Conservation (phyloP, 805 yeast species). For the Barnettozyma siamensis region DNA sequence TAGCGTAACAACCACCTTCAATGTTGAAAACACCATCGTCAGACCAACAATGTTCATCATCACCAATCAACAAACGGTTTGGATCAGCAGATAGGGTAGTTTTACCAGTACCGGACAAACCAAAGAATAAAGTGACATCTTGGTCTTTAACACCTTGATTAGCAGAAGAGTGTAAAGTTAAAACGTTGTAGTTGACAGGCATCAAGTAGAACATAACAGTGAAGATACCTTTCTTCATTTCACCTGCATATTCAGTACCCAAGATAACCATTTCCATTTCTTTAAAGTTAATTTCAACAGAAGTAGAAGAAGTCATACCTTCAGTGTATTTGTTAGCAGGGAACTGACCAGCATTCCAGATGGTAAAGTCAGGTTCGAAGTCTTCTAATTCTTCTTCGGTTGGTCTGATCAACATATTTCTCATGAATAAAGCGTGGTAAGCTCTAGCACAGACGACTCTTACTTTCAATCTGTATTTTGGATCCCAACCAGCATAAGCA, state of each 20-base stretch:
- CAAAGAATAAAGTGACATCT: slow-evolving; percentile 94
- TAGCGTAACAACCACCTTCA: slow-evolving; percentile 99
- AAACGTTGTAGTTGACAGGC: slow-evolving; percentile 89
- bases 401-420: slow-evolving; percentile 96
- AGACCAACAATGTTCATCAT: slow-evolving; percentile 99
- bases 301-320: slow-evolving; percentile 95
- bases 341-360: slow-evolving; percentile 98
- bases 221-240: slow-evolving; percentile 99
- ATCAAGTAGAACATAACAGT: slow-evolving; percentile 98
- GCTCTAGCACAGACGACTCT: slow-evolving; percentile 97
- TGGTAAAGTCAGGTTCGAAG: slow-evolving; percentile 96
- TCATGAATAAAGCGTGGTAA: slow-evolving; percentile 96
- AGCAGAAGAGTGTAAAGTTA: slow-evolving; percentile 92
- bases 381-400: slow-evolving; percentile 79
- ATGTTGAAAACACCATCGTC: slow-evolving; percentile 97
- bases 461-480: slow-evolving; percentile 91
- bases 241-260: slow-evolving; percentile 99
- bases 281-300: slow-evolving; percentile 94
- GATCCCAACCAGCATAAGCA: slow-evolving; percentile 99
- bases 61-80: slow-evolving; percentile 89
- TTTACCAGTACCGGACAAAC: slow-evolving; percentile 97
- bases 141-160: slow-evolving; percentile 79
- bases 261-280: slow-evolving; percentile 98
- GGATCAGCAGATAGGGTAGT: slow-evolving; percentile 97
- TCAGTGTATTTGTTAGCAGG: slow-evolving; percentile 95